Evolutionary conservation across 768 basidiomycete genomes (phyloP), one percentile per base, ranked within the genome.

Genomic region (Suillus variegatus): DNA sequence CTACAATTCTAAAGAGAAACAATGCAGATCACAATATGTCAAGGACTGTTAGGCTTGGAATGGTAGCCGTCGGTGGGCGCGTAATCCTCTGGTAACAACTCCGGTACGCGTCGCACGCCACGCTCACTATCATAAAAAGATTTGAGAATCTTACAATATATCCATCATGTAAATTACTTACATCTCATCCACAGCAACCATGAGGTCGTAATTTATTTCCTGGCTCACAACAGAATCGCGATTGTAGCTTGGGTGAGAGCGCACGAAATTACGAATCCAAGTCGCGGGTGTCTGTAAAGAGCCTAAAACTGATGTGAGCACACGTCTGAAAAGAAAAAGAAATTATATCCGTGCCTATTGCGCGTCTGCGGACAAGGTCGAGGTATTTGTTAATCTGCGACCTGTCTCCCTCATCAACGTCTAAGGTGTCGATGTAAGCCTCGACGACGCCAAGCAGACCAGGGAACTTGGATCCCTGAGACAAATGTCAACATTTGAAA

Each of bases 261-360:
- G 87, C 51, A 99, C 92, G 78, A 98, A 99, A 56, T 91, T 84
- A 43, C 97, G 86, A 64, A 97, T 95, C 95, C 95, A 99, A 4
- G 88, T 87, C 13, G 97, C 97, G 8, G 94, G 87, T 0, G 97
- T 98, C 74, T 87, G 75, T 32, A 98, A 81, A 7, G 89, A 82
- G 25, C 94, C 95, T 95, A 61, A 20, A 16, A 40, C 8, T 41
- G 62, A 52, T 66, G 64, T 25, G 61, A 67, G 61, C 60, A 51
- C 41, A 60, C 54, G 64, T 16, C 35, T 43, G 61, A 58, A 38
- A 47, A 62, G 20, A 64, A 66, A 46, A 47, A 60, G 18, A 64
- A 66, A 44, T 3, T 32, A 22, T 75, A 2, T 1, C 62, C 86
- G 67, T 57, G 93, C 97, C 97, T 72, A 91, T 85, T 13, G 97